A percentile compares a stretch with the other conserved stretches of the same genome.
Evolutionary conservation across 2,329 filamentous ascomycete species (phyloP).

Genomic region (Aspergillus hortae): DNA sequence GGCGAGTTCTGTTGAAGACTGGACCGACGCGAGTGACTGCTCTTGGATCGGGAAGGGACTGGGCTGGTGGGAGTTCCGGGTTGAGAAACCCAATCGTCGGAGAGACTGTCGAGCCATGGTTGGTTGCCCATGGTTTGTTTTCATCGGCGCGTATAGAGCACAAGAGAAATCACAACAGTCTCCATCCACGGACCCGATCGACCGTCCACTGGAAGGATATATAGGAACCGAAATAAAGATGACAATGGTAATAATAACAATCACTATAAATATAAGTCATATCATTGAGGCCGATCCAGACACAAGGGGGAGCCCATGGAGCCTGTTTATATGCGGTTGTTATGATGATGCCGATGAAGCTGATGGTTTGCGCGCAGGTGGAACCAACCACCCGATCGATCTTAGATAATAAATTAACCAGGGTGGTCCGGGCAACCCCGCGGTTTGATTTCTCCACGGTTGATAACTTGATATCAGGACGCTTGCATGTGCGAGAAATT

Average conservation of each 20-base stretch:
- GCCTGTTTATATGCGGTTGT: neutral
- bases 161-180: slow-evolving; percentile 10
- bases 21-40: slow-evolving; percentile 23
- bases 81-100: slow-evolving; percentile 42
- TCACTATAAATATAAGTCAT: no score
- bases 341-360: neutral
- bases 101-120: slow-evolving; percentile 44
- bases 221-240: no score
- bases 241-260: no score
- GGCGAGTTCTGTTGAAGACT: slow-evolving; percentile 28
- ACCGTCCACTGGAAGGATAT: neutral
- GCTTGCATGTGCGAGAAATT: no score
- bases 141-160: slow-evolving; percentile 16
- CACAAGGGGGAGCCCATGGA: no score
- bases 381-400: slow-evolving; percentile 5
- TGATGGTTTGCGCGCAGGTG: neutral
- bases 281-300: no score
- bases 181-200: slow-evolving; percentile 10
- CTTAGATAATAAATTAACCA: slow-evolving; percentile 8
- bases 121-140: slow-evolving; percentile 29
- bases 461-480: no score
- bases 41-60: slow-evolving; percentile 16
- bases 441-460: neutral
- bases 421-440: slow-evolving; percentile 22
- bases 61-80: slow-evolving; percentile 35